phyloP scores from a whole-genome alignment of 164 flowering plant species.

The Kalanchoe fedtschenkoi region DNA sequence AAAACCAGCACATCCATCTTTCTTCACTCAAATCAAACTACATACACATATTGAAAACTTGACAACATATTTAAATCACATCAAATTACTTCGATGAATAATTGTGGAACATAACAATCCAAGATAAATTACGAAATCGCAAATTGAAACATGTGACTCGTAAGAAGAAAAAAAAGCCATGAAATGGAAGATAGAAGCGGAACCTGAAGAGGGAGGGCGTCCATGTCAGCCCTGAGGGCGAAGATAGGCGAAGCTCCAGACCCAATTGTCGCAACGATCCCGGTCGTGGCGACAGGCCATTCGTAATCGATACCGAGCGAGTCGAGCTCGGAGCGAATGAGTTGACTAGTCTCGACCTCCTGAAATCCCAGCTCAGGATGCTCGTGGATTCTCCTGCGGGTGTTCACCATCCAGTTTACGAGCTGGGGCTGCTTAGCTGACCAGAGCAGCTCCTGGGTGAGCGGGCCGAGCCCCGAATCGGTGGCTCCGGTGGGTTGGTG shows the following conservation, averaged over 20 bases:
- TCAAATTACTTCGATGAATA: no score
- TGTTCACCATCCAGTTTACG: slow-evolving; percentile 44
- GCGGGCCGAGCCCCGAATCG: slow-evolving; percentile 4
- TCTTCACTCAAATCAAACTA: background rate
- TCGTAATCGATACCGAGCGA: slow-evolving; percentile 44
- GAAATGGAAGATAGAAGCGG: background rate
- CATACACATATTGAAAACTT: background rate
- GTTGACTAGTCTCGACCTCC: slow-evolving; percentile 50
- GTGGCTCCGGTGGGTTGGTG: background rate
- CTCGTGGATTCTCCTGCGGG: slow-evolving; percentile 57
- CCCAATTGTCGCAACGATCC: slow-evolving; percentile 59
- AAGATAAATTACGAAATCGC: no score
- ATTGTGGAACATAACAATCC: no score
- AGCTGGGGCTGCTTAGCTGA: slow-evolving; percentile 44
- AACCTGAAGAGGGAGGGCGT: slow-evolving; percentile 78
- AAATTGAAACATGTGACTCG: no score
- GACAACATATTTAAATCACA: no score
- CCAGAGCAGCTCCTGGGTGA: slow-evolving; percentile 25
- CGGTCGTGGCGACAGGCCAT: slow-evolving; percentile 73
- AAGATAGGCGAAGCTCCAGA: slow-evolving; percentile 45
- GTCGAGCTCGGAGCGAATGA: slow-evolving; percentile 57
- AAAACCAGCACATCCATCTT: no score
- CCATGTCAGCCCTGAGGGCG: slow-evolving; percentile 82
- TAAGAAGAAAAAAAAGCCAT: background rate
- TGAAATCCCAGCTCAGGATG: slow-evolving; percentile 66